phyloP scores from a whole-genome alignment of 1,139 yeast genomes.

The Scheffersomyces insectosa region DNA sequence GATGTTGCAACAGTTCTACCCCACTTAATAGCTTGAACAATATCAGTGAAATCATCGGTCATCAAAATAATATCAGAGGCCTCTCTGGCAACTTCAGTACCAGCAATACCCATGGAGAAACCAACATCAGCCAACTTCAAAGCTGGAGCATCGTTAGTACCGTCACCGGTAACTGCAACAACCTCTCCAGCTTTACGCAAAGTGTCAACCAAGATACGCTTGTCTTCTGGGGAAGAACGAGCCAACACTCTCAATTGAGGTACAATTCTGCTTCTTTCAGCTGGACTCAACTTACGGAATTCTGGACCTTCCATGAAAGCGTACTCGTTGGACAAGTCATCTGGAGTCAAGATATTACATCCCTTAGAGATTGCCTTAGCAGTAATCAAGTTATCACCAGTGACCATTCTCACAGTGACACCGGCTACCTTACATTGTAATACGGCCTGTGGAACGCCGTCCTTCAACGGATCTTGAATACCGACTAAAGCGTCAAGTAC shows the following conservation, averaged over 20 bases:
- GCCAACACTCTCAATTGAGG: conserved; percentile 85
- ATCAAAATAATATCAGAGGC: conserved; percentile 92
- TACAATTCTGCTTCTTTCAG: conserved; percentile 59
- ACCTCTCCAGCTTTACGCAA: conserved; percentile 82
- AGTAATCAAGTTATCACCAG: conserved; percentile 90
- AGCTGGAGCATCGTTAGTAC: conserved; percentile 97
- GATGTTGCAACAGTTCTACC: conserved; percentile 96
- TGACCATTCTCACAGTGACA: conserved; percentile 94
- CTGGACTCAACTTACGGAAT: conserved; percentile 65
- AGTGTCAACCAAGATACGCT: conserved; percentile 81
- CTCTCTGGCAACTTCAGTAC: conserved; percentile 93
- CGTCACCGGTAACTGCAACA: conserved; percentile 98
- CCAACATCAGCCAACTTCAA: conserved; percentile 90
- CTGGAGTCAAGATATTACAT: conserved; percentile 74
- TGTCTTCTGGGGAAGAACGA: conserved; percentile 94
- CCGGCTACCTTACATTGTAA: conserved; percentile 85
- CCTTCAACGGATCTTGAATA: conserved; percentile 90
- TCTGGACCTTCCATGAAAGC: conserved; percentile 92
- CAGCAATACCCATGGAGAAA: conserved; percentile 90
- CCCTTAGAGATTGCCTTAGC: conserved; percentile 87
- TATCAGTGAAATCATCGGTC: conserved; percentile 94
- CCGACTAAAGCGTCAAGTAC: conserved; percentile 77
- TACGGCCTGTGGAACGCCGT: conserved; percentile 89
- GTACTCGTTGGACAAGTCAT: conserved; percentile 50
- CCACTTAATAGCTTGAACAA: conserved; percentile 98